A percentile compares a stretch with the other conserved stretches of the same genome.
These are phyloP conservation scores for Exserohilum turcica DNA, from an alignment of 2,329 filamentous ascomycete species.

Conservation along the genomic window DNA sequence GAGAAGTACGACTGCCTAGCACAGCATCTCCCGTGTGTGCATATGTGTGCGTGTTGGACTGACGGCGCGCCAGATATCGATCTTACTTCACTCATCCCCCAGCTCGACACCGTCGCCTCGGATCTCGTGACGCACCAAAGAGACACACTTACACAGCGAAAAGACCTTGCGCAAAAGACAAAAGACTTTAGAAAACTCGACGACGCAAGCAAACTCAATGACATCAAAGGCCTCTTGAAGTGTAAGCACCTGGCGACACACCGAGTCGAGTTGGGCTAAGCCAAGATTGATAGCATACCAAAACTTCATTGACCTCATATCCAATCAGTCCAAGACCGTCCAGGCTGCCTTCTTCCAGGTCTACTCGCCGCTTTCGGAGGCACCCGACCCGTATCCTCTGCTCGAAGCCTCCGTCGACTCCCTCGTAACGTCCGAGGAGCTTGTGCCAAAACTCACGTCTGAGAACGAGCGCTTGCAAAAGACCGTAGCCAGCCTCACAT, in stretches of 20 bases:
- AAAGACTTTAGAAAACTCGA: slow-evolving; percentile 97
- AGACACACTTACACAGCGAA: slow-evolving; percentile 93
- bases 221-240: slow-evolving; percentile 89
- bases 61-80: slow-evolving; percentile 71
- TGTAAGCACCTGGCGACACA: slow-evolving; percentile 54
- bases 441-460: slow-evolving; percentile 81
- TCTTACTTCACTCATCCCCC: slow-evolving; percentile 79
- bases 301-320: slow-evolving; percentile 93
- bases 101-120: slow-evolving; percentile 89
- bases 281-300: slow-evolving; percentile 75
- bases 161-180: slow-evolving; percentile 97
- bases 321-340: slow-evolving; percentile 92
- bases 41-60: no score
- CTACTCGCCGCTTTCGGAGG: slow-evolving; percentile 92
- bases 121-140: slow-evolving; percentile 92
- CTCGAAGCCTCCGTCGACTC: slow-evolving; percentile 96
- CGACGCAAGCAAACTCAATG: slow-evolving; percentile 80
- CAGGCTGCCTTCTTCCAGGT: slow-evolving; percentile 91
- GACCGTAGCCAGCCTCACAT: slow-evolving; percentile 73
- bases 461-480: slow-evolving; percentile 89
- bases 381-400: slow-evolving; percentile 92
- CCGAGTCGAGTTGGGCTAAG: slow-evolving; percentile 20
- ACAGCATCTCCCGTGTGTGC: no score
- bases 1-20: slow-evolving; percentile 69
- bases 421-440: slow-evolving; percentile 89